Base-by-base conservation (phyloP, 768 basidiomycete genomes). In the Lactifluus echinatus region DNA sequence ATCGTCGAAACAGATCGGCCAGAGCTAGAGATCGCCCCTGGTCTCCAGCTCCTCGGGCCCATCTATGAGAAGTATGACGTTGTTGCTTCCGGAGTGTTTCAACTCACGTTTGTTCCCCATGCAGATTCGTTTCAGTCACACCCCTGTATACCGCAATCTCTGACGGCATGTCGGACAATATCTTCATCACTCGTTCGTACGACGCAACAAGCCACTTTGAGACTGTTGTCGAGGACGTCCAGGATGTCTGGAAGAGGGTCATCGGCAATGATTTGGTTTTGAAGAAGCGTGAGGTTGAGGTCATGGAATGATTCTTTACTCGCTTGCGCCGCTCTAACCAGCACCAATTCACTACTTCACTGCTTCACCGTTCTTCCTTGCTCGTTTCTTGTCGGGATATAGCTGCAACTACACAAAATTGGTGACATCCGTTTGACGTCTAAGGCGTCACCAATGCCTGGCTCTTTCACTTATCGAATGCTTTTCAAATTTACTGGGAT, bases 131-230 rank as follows among this genome's bases (percentile, higher is more conserved):
- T 57, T 85, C 85, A 39, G 85, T 98, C 63, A 82, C 85, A 15
- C 84, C 93, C 21, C 71, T 96, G 46, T 97, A 93, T 75, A 87
- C 85, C 26, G 93, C 96, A 7, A 93, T 93, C 3, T 78, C 88
- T 45, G 72, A 80, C 40, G 96, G 96, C 56, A 68, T 80, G 60
- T 73, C 75, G 44, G 94, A 99, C 76, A 89, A 92, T 69, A 90
- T 99, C 69, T 99, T 89, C 77, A 85, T 99, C 74, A 99, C 96
- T 53, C 87, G 87, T 54, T 96, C 93, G 15, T 99, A 98, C 73
- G 96, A 99, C 69, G 95, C 96, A 8, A 97, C 96, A 11, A 93
- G 91, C 28, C 96, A 99, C 75, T 98, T 99, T 70, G 96, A 99
- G 78, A 96, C 92, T 26, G 94, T 98, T 46, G 92, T 95, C 24